phyloP scores from a whole-genome alignment of 495 filamentous ascomycete species.

The Hypomontagnella monticulosa region DNA sequence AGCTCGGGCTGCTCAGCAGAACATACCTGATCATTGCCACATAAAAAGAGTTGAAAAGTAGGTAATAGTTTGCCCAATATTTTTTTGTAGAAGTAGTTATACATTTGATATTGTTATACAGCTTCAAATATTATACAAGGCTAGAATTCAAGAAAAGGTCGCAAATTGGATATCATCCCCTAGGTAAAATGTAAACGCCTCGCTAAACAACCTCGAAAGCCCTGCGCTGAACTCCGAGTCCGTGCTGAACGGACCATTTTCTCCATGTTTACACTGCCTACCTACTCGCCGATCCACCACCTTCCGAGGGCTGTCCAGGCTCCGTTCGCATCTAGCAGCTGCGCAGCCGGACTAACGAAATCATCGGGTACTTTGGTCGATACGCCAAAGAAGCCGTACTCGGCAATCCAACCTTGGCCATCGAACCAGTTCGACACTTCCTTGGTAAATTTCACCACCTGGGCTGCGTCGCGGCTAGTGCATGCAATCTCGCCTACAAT shows the following conservation, averaged over 20 bases:
- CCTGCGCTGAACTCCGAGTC: constrained; percentile 35
- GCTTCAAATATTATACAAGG: not conserved
- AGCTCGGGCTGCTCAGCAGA: no score
- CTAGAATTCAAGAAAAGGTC: not conserved
- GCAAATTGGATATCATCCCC: not conserved
- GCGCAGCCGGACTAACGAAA: constrained; percentile 55
- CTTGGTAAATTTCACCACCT: constrained; percentile 51
- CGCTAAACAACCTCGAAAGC: constrained; percentile 3
- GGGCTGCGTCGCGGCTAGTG: constrained; percentile 42
- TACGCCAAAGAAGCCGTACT: constrained; percentile 58
- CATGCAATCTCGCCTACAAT: constrained; percentile 54
- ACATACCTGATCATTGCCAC: no score
- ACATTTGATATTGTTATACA: no score
- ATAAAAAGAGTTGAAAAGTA: no score
- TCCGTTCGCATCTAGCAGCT: constrained; percentile 54
- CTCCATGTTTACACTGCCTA: not conserved
- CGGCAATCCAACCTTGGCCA: constrained; percentile 46
- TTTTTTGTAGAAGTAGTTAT: no score
- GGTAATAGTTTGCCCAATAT: no score
- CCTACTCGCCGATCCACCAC: constrained; percentile 31
- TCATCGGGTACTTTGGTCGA: constrained; percentile 47
- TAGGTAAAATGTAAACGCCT: constrained; percentile 1
- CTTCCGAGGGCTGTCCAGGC: constrained; percentile 48
- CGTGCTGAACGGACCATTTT: not conserved
- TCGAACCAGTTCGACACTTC: constrained; percentile 54